These are phyloP conservation scores for Fusarium luffae DNA, from an alignment of 2,329 filamentous ascomycete genomes.

Conservation along the genomic window DNA sequence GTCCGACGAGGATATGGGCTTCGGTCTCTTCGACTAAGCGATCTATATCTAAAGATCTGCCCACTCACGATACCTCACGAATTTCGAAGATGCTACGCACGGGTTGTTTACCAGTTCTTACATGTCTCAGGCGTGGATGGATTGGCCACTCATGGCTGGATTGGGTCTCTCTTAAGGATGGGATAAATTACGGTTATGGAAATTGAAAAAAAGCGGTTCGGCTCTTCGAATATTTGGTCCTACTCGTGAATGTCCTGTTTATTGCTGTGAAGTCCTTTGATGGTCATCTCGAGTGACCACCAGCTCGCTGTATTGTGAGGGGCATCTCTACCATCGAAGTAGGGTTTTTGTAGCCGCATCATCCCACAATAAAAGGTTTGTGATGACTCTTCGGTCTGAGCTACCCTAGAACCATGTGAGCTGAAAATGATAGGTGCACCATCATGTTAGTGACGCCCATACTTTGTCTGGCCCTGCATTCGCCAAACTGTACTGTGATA, in stretches of 20 bases:
- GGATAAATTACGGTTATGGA: slow-evolving; percentile 48
- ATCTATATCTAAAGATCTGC: slow-evolving; percentile 43
- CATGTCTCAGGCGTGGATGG: slow-evolving; percentile 48
- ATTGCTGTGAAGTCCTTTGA: not conserved
- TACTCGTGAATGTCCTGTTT: not conserved
- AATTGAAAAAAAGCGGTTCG: slow-evolving; percentile 45
- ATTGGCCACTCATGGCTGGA: slow-evolving; percentile 49
- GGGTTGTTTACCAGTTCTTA: slow-evolving; percentile 48
- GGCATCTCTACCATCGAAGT: not conserved
- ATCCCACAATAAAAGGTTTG: not conserved
- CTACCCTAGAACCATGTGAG: not conserved
- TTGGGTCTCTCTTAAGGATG: slow-evolving; percentile 45
- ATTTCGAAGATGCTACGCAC: slow-evolving; percentile 50
- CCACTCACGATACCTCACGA: slow-evolving; percentile 49
- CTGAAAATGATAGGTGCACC: not conserved
- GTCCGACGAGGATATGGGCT: slow-evolving; percentile 81
- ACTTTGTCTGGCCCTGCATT: not conserved
- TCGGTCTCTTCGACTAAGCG: slow-evolving; percentile 80
- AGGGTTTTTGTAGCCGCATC: slow-evolving; percentile 9
- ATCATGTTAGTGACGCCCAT: not conserved
- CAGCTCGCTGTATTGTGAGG: not conserved
- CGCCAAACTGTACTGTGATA: not conserved
- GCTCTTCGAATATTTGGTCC: slow-evolving; percentile 35
- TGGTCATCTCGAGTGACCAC: not conserved
- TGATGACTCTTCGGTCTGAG: slow-evolving; percentile 10